Base-by-base conservation (phyloP, 306 rosid genomes). In the barrel medic (Medicago truncatula) region DNA sequence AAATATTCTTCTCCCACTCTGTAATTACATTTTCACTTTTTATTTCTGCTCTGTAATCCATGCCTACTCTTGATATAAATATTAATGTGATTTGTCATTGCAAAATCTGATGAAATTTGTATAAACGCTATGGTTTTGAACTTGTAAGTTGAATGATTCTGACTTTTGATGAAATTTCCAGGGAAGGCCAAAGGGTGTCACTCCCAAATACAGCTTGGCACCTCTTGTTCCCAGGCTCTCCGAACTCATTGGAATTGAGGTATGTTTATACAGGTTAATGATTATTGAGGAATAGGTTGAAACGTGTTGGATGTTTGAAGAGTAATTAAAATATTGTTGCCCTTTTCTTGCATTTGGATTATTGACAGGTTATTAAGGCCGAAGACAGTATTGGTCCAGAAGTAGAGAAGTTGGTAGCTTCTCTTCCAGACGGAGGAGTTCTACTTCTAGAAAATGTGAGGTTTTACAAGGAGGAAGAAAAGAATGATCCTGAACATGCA, bases 161-260 rank as follows among this genome's bases (percentile, higher is more conserved):
- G 75, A 8, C 25, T 73, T 68, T 72, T 31, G 56, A 25, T 83
- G 47, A 68, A 72, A 71, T 88, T 86, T 83, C 87, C 92, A 96
- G 99, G 99, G 99, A 79, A 77, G 99, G 57, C 99, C 99, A 15
- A 96, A 96, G 81, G 99, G 99, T 83, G 96, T 92, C 13, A 96
- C 99, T 76, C 96, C 96, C 82, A 96, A 96, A 46, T 96, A 74
- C 82, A 96, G 98, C 84, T 86, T 96, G 90, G 96, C 89, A 58
- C 99, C 99, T 82, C 99, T 96, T 81, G 98, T 96, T 47, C 90
- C 97, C 43, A 88, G 99, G 73, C 92, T 96, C 1, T 89, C 99
- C 2, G 92, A 92, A 71, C 99, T 96, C 84, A 93, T 96, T 82
- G 98, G 98, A 82, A 49, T 92, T 62, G 86, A 84, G 99, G 99